Evolutionary conservation across 1,139 yeast genomes (phyloP), one percentile per base, ranked within the genome.

Genomic region (Debaryomyces udenii): DNA sequence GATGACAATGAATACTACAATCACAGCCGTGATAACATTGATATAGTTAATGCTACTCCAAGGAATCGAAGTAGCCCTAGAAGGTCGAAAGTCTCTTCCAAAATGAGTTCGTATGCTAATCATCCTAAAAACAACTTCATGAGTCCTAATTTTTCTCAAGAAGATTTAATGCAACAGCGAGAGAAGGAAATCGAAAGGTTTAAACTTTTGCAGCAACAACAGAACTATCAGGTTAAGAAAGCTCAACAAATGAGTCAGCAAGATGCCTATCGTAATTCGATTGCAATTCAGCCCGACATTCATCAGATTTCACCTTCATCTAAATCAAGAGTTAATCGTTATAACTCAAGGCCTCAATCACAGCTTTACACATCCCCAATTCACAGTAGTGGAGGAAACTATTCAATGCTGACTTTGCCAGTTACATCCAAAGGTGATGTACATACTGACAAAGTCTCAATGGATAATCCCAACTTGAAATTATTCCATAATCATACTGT

Each of bases 131-230:
- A 49, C 33, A 57, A 56, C 37, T 48, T 48, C 29, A 38, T 48
- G 24, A 40, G 50, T 31, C 27, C 52, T n/a, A 20, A 23, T 9
- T 52, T 51, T 24, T 52, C 47, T 23, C 53, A 44, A 15, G 61
- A 58, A 35, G 61, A 55, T 17, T 24, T 48, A 27, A 31, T 47
- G 10, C 32, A 43, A 31, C 57, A 53, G 23, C 56, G 62, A 36
- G 69, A 66, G 42, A 54, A 53, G 27, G 74, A 68, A 46, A 59
- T 64, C 31, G 71, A 64, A 43, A 51, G 58, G 37, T 64, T 65
- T 43, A 63, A 57, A 43, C 38, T 48, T 28, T 53, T 66, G 45
- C 69, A 66, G 43, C 66, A 62, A 43, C 70, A 65, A 38, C 67
- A 64, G 38, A 53, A 55, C 28, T 62, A 62, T 47, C 62, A 62